These are phyloP conservation scores for Fistulinella prunicolor DNA, from an alignment of 768 basidiomycete genomes.

Conservation along the genomic window DNA sequence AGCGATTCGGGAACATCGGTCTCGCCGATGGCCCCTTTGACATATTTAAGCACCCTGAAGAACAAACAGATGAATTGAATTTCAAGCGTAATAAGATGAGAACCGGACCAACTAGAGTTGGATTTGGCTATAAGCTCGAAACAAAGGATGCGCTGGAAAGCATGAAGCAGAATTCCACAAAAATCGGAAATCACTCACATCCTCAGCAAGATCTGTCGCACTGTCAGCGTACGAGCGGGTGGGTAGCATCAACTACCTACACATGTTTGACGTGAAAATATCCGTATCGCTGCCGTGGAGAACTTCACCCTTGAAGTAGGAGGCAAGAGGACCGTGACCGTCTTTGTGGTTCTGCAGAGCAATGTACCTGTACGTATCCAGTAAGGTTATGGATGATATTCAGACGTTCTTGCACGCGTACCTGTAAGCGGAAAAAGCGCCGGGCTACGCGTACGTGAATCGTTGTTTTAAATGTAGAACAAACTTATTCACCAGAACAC, in stretches of 20 bases:
- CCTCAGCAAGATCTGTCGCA: conserved; percentile 79
- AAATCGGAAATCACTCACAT: conserved; percentile 46
- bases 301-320: conserved; percentile 96
- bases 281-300: conserved; percentile 82
- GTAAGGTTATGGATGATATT: conserved; percentile 1
- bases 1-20: conserved; percentile 93
- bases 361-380: conserved; percentile 54
- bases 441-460: conserved; percentile 52
- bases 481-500: conserved; percentile 63
- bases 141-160: conserved; percentile 70
- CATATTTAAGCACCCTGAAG: conserved; percentile 91
- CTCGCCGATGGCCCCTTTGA: conserved; percentile 88
- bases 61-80: conserved; percentile 8
- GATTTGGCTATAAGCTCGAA: conserved; percentile 77
- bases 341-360: conserved; percentile 81
- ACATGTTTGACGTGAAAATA: conserved; percentile 97
- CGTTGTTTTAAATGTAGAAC: not conserved
- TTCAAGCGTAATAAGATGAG: not conserved
- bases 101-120: conserved; percentile 69
- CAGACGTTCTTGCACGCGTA: conserved; percentile 16
- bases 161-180: not conserved
- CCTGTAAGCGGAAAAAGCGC: conserved; percentile 91
- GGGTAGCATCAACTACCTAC: conserved; percentile 40
- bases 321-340: conserved; percentile 85
- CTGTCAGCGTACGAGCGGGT: conserved; percentile 6